These are phyloP conservation scores for Acanthamoeba royreba DNA, from an alignment of 208 protist genomes.

Conservation along the genomic window DNA sequence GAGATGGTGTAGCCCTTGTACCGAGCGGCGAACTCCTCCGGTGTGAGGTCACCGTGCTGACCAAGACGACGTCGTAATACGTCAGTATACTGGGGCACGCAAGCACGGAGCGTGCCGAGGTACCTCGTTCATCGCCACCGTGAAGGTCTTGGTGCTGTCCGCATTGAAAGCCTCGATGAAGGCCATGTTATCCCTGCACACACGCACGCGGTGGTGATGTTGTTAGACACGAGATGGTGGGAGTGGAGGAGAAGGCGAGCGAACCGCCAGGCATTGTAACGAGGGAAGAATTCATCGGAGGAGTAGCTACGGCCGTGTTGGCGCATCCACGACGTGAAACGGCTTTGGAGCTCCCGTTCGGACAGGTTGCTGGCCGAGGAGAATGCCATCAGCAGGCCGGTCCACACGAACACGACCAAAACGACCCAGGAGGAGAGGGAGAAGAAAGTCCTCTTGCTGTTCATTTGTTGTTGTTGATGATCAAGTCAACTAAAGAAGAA, in stretches of 20 bases:
- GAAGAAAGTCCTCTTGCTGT: neutral
- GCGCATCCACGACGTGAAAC: neutral
- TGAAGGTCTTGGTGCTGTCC: neutral
- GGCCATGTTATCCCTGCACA: no score
- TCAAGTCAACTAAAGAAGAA: neutral
- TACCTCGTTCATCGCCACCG: slow-evolving; percentile 52
- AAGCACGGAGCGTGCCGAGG: no score
- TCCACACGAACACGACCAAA: neutral
- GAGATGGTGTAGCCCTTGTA: neutral
- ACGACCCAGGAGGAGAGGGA: neutral
- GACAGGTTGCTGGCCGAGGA: neutral
- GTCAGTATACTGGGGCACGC: no score
- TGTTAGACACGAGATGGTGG: no score
- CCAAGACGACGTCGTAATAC: no score
- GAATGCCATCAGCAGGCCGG: no score
- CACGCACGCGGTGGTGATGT: no score
- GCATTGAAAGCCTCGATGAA: neutral
- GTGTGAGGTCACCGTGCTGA: slow-evolving; percentile 57
- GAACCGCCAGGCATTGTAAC: neutral
- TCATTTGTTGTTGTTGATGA: neutral
- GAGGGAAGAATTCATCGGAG: neutral
- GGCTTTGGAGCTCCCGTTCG: neutral
- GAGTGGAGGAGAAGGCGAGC: no score
- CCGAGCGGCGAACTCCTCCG: slow-evolving; percentile 28
- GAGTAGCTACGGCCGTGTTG: neutral